Percentiles rank a stretch among this genome's conserved stretches.
Conservation (phyloP, 1,284 basidiomycete genomes). For the Cryptococcus neoformans region DNA sequence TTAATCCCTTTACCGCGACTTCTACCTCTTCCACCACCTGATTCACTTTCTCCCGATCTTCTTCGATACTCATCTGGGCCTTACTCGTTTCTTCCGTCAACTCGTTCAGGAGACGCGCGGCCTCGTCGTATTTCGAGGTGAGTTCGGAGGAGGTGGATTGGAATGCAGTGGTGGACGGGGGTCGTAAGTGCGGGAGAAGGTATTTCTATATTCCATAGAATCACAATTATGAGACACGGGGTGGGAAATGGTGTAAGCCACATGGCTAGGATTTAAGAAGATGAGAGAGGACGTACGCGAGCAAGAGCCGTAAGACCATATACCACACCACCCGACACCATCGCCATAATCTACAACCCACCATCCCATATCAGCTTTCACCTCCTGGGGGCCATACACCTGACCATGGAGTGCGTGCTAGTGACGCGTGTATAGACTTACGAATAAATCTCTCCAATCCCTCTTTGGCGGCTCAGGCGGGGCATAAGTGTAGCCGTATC, state of each 20-base stretch:
- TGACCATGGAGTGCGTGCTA: not conserved
- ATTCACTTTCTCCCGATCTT: slow-evolving; percentile 74
- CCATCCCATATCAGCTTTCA: not conserved
- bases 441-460: slow-evolving; percentile 96
- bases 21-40: slow-evolving; percentile 77
- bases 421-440: slow-evolving; percentile 48
- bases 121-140: slow-evolving; percentile 74
- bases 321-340: slow-evolving; percentile 83
- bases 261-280: not conserved
- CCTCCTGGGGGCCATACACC: not conserved
- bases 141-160: slow-evolving; percentile 82
- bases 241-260: not conserved
- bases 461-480: slow-evolving; percentile 52
- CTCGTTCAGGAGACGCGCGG: slow-evolving; percentile 66
- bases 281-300: slow-evolving; percentile 56
- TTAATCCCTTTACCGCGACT: slow-evolving; percentile 69
- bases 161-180: slow-evolving; percentile 84
- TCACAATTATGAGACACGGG: not conserved
- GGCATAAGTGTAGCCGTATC: slow-evolving; percentile 17
- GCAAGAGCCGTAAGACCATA: slow-evolving; percentile 86
- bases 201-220: slow-evolving; percentile 64
- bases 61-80: slow-evolving; percentile 79
- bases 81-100: slow-evolving; percentile 58
- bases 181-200: slow-evolving; percentile 84
- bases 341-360: slow-evolving; percentile 74